Conservation (phyloP, 768 basidiomycete species). For the Termitomyces sp. region DNA sequence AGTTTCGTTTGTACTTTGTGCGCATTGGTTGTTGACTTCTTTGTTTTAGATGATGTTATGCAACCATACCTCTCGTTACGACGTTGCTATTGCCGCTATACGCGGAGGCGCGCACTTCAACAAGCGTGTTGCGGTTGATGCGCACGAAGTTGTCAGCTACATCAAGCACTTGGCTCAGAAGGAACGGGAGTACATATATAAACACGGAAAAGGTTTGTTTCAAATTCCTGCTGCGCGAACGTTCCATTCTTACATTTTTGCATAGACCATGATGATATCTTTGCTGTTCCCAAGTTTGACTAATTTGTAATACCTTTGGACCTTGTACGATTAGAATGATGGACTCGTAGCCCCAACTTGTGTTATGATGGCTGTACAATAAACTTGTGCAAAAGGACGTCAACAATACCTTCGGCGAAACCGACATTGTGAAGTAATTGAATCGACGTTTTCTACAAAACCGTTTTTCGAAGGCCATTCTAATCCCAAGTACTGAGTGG, state of each 20-base stretch:
- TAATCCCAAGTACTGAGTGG: not conserved
- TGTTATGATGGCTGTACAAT: not conserved
- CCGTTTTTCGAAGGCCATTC: not conserved
- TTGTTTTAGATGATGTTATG: constrained; percentile 66
- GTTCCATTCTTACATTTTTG: not conserved
- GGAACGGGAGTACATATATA: constrained; percentile 56
- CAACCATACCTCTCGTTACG: constrained; percentile 63
- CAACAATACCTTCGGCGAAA: not conserved
- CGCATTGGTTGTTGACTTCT: not conserved
- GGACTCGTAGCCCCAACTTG: not conserved
- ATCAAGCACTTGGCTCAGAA: constrained; percentile 57
- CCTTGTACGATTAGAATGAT: not conserved
- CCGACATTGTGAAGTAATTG: not conserved
- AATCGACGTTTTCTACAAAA: not conserved
- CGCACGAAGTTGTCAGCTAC: constrained; percentile 50
- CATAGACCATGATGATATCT: constrained; percentile 38
- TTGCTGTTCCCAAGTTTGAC: constrained; percentile 41
- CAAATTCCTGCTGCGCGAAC: not conserved
- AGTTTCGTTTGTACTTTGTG: not conserved
- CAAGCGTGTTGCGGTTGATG: constrained; percentile 45
- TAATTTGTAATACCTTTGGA: constrained; percentile 6
- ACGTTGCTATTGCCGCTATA: constrained; percentile 58
- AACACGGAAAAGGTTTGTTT: constrained; percentile 47
- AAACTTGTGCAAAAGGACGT: not conserved
- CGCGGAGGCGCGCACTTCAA: constrained; percentile 49